Evolutionary conservation across 2,329 filamentous ascomycete species (phyloP).

Genomic region (Epichloe sibirici): DNA sequence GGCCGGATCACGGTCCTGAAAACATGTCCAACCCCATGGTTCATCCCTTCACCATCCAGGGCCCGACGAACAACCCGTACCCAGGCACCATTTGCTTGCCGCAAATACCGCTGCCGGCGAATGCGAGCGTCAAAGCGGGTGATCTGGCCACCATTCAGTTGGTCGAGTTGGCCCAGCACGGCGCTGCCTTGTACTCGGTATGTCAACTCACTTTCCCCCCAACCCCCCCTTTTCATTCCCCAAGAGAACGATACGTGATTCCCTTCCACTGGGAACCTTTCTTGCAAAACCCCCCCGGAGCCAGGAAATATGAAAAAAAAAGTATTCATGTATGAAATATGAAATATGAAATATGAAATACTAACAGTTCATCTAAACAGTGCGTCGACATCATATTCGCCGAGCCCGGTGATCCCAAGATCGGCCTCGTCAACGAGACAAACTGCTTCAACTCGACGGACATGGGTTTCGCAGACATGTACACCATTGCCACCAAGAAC

Average conservation of each 20-base stretch:
- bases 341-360: not conserved
- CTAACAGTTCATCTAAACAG: constrained; percentile 28
- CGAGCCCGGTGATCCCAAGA: constrained; percentile 54
- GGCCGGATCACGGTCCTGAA: constrained; percentile 49
- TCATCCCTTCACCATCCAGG: constrained; percentile 67
- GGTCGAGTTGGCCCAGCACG: constrained; percentile 72
- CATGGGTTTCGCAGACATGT: constrained; percentile 66
- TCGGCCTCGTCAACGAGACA: constrained; percentile 59
- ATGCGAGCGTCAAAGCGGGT: constrained; percentile 60
- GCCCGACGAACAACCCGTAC: constrained; percentile 73
- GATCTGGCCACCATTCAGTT: constrained; percentile 86
- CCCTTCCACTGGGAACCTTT: too few relatives aligned
- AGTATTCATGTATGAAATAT: too few relatives aligned
- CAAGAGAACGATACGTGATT: not conserved
- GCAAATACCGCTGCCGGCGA: constrained; percentile 71
- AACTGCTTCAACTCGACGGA: constrained; percentile 86
- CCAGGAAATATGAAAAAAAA: not conserved
- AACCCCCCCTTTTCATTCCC: too few relatives aligned
- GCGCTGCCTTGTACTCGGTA: constrained; percentile 72
- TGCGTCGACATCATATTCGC: constrained; percentile 93
- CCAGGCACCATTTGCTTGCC: constrained; percentile 81
- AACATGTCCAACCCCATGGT: constrained; percentile 87
- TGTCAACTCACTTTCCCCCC: constrained; percentile 21
- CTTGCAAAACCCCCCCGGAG: too few relatives aligned
- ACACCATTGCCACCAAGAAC: constrained; percentile 46